Percentiles rank a stretch among this genome's conserved stretches.
phyloP scores from a whole-genome alignment of 257 asterid genomes.

The Catharanthus roseus region DNA sequence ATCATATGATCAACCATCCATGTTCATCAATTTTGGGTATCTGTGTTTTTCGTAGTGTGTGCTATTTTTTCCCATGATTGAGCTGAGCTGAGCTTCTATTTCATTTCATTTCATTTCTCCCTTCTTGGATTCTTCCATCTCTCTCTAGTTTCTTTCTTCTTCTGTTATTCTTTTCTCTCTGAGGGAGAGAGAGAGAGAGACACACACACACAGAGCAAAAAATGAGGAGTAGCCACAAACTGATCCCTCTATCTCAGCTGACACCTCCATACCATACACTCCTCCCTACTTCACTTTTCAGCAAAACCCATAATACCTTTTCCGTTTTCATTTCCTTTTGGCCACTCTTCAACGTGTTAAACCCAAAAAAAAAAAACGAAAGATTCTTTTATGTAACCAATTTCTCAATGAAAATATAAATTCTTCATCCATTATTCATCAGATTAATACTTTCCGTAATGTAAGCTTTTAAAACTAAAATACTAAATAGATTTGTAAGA shows the following conservation, averaged over 20 bases:
- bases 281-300: conserved; percentile 27
- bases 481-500: too few relatives aligned
- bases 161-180: conserved; percentile 9
- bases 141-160: neutral
- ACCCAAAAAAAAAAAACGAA: conserved; percentile 7
- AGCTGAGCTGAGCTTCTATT: too few relatives aligned
- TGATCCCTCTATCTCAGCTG: too few relatives aligned
- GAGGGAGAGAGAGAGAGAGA: neutral
- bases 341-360: conserved; percentile 8
- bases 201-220: neutral
- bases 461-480: too few relatives aligned
- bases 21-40: too few relatives aligned
- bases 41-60: conserved; percentile 43
- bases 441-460: too few relatives aligned
- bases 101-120: too few relatives aligned
- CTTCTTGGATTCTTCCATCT: conserved; percentile 32
- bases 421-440: too few relatives aligned
- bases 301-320: conserved; percentile 15
- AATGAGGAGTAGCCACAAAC: conserved; percentile 12
- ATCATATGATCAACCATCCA: neutral
- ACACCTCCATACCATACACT: too few relatives aligned
- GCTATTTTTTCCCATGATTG: conserved; percentile 32
- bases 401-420: too few relatives aligned
- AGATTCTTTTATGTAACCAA: too few relatives aligned
- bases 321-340: conserved; percentile 8